Evolutionary conservation across 768 basidiomycete genomes (phyloP).

Genomic region (Pleurotus giganteus): DNA sequence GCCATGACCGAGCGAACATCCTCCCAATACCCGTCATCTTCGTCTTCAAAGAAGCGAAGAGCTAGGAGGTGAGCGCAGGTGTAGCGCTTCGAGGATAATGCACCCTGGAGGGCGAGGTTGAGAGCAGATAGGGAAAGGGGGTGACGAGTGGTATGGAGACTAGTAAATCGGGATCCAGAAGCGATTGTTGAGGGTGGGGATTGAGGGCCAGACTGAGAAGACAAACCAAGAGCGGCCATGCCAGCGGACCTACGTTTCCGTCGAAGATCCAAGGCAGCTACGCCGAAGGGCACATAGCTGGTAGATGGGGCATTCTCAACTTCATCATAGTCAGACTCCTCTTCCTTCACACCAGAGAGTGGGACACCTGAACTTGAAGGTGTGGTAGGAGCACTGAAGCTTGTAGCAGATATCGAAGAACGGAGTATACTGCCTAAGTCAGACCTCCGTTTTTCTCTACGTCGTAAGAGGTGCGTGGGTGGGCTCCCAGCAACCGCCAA

Average conservation of each 20-base stretch:
- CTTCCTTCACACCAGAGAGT: constrained; percentile 25
- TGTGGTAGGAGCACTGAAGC: constrained; percentile 38
- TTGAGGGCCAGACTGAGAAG: constrained; percentile 27
- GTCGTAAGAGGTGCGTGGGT: constrained; percentile 37
- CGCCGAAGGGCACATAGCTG: constrained; percentile 45
- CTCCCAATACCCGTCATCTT: constrained; percentile 82
- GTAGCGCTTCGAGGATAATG: constrained; percentile 71
- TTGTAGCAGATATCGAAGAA: constrained; percentile 19
- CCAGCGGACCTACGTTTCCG: constrained; percentile 50
- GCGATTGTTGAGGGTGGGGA: constrained; percentile 31
- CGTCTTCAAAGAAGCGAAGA: constrained; percentile 67
- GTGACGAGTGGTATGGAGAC: constrained; percentile 60
- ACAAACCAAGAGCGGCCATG: constrained; percentile 45
- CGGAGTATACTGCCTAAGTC: constrained; percentile 50
- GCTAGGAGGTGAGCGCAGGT: constrained; percentile 80
- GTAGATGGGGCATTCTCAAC: constrained; percentile 17
- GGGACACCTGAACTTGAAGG: constrained; percentile 19
- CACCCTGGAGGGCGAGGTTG: constrained; percentile 58
- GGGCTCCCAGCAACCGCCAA: constrained; percentile 49
- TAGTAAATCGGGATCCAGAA: constrained; percentile 64
- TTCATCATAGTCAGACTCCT: constrained; percentile 28
- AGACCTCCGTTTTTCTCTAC: constrained; percentile 52
- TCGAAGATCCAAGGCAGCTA: constrained; percentile 59
- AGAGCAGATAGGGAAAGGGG: constrained; percentile 67
- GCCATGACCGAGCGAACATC: constrained; percentile 75